Evolutionary conservation across 192 early-diverging fungal genomes (phyloP), one percentile per base, ranked within the genome.

Genomic region (Coemansia sp.): DNA sequence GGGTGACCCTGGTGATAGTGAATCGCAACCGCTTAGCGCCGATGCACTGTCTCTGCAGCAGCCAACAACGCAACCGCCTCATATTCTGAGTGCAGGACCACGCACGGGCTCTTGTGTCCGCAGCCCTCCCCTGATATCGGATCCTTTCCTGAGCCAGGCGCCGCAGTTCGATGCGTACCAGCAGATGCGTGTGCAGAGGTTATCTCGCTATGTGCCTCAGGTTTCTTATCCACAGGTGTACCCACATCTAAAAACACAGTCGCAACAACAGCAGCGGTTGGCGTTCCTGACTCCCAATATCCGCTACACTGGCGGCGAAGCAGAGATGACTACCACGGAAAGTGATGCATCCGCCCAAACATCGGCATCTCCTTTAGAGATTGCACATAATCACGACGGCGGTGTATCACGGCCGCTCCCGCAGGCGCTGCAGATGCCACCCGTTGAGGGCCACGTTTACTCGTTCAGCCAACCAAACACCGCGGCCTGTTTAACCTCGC

Each of bases 131-230:
- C 49, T 51, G 6, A 55, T 67, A 23, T 54, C 55, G 10, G 75
- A 78, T 28, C 69, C 75, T 9, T 34, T 72, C 62, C 25, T 34
- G 10, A 71, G 50, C 66, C 38, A 51, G n/a, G 61, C 54, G 10
- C 69, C 66, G 28, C 75, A 78, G 58, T 78, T 72, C 61, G 66
- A 44, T 7, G 75, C 75, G 2, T 78, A 68, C 49, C 69, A 66
- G 52, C 65, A 61, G 22, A 78, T 78, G 65, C 65, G 66, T 19
- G 54, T 49, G 1, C 48, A 50, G n/a, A 71, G 71, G 51, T 69
- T 78, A 24, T 66, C 66, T 12, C 66, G 63, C 54, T 78, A 78
- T 47, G 53, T 58, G 48, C 65, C 53, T 38, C 57, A 34, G 19
- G 34, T 10, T 7, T 22, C 22, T 32, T 14, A 16, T 25, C 14